Base-by-base conservation (phyloP, 129 eudicot species). In the Arctium lappa region DNA sequence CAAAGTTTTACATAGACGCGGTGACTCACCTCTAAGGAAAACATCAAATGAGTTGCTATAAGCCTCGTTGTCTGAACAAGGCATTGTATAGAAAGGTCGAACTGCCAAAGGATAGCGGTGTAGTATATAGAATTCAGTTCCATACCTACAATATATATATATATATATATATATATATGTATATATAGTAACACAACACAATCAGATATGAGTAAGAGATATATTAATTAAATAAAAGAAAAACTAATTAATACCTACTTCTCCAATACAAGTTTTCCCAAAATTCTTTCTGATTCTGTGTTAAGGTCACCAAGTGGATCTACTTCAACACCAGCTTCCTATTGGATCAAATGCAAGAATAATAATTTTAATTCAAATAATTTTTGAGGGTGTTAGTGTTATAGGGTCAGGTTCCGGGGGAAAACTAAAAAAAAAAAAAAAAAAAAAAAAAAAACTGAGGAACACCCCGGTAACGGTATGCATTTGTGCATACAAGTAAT, bases 301-400 rank as follows among this genome's bases (percentile, higher is more conserved):
- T 88, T 92, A 27, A 92, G 91, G 88, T 90, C 97, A 32, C 91
- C 92, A 80, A 82, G 77, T 12, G 94, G 91, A 88, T 88, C 94
- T 31, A 92, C 86, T 72, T 92, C 91, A 48, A 85, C 81, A 34
- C 97, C 97, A 73, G 90, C 97, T 82, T 92, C 97, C 94, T 92
- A 8, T 38, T 22, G 27, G 27, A 22, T 22, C 27, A 33, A 33
- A 33, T 33, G 36, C 36, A 33, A 33, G 36, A 33, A 16, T 0
- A 22, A 38, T 73, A 34, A 73, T 39, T 30, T 38, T 18, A 40
- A 40, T 40, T 40, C 27, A 7, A 40, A 40, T 40, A 40, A 40
- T 40, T 40, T 40, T 1, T 6, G 48, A 40, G 48, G 8, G 48
- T 40, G 1, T 33, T 33, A 33, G 36, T 33, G 36, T 33, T 33